A percentile compares a stretch with the other conserved stretches of the same genome.
Evolutionary conservation across 2,329 filamentous ascomycete species (phyloP).

Genomic region (Cercospora sojina): DNA sequence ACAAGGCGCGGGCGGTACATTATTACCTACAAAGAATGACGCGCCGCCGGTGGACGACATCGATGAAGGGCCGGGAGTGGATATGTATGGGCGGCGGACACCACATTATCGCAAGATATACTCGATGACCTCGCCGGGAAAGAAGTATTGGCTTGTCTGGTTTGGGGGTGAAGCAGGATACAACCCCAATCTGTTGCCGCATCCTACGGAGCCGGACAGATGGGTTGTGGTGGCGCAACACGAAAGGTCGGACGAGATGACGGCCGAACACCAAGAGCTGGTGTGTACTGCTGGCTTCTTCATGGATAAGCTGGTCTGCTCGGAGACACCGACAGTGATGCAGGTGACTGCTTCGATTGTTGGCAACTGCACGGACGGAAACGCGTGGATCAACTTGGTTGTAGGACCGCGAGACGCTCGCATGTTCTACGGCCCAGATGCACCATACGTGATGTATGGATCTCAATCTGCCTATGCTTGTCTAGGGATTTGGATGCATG

Average conservation of each 20-base stretch:
- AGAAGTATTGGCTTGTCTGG: slow-evolving; percentile 52
- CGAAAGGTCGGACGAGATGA: slow-evolving; percentile 26
- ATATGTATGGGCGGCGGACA: not conserved
- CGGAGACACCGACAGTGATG: slow-evolving; percentile 43
- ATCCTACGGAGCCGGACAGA: slow-evolving; percentile 49
- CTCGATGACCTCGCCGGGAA: slow-evolving; percentile 49
- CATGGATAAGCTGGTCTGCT: slow-evolving; percentile 45
- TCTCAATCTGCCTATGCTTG: slow-evolving; percentile 57
- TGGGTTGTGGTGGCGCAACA: slow-evolving; percentile 50
- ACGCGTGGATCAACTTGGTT: slow-evolving; percentile 47
- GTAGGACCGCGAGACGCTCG: slow-evolving; percentile 60
- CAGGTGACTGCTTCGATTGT: slow-evolving; percentile 50
- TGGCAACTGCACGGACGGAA: slow-evolving; percentile 48
- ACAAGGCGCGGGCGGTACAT: not conserved
- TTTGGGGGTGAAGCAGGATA: slow-evolving; percentile 47
- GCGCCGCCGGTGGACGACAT: not conserved
- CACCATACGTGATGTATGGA: slow-evolving; percentile 55
- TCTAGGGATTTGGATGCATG: slow-evolving; percentile 58
- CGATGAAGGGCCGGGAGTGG: slow-evolving; percentile 4
- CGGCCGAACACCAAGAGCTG: slow-evolving; percentile 41
- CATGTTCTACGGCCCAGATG: slow-evolving; percentile 55
- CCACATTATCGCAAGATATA: slow-evolving; percentile 11
- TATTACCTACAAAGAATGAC: not conserved
- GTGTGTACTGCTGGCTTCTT: slow-evolving; percentile 53
- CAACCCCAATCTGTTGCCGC: slow-evolving; percentile 60